These are phyloP conservation scores for Conringia planisiliqua DNA, from an alignment of 345 rosid species.

Conservation along the genomic window DNA sequence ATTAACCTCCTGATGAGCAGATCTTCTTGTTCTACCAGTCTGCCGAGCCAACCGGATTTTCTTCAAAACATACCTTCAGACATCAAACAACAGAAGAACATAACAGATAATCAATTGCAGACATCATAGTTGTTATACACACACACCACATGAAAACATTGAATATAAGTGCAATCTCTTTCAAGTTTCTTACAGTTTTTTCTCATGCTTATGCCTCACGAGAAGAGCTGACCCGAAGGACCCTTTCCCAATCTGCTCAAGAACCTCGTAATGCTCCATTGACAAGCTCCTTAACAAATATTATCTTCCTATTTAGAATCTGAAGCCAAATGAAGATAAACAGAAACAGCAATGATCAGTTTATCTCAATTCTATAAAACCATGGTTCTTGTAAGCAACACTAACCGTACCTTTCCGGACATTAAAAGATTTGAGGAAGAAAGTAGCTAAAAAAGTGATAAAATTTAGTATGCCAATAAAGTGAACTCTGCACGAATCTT, in stretches of 20 bases:
- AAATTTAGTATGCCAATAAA: conserved; percentile 28
- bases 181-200: conserved; percentile 63
- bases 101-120: conserved; percentile 1
- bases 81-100: neutral
- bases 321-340: conserved; percentile 4
- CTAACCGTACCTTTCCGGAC: conserved; percentile 28
- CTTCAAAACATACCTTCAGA: conserved; percentile 87
- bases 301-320: conserved; percentile 13
- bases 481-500: conserved; percentile 28
- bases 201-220: conserved; percentile 95
- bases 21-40: conserved; percentile 93
- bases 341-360: neutral
- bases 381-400: conserved; percentile 14
- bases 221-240: conserved; percentile 98
- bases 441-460: conserved; percentile 17
- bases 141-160: neutral
- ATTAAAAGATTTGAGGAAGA: conserved; percentile 6
- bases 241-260: conserved; percentile 97
- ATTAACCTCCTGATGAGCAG: conserved; percentile 97
- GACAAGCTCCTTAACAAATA: neutral
- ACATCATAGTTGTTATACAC: neutral
- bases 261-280: conserved; percentile 95
- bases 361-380: neutral
- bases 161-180: neutral
- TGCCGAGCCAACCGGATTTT: conserved; percentile 98